phyloP scores from a whole-genome alignment of 331 rosid species.

The Rhamnella rubrinervis region DNA sequence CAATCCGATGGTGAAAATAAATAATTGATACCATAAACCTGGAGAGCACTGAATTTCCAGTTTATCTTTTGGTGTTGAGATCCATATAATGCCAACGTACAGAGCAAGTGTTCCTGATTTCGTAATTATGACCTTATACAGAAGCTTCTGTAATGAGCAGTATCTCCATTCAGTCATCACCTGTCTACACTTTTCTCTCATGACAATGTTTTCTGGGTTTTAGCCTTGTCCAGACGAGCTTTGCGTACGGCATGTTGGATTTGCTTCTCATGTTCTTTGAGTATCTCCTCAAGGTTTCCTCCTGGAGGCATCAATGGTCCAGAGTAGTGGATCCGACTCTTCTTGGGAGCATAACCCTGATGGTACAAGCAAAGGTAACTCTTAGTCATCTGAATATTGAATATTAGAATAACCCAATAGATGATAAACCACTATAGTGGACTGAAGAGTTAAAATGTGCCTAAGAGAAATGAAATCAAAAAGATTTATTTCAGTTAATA shows the following conservation, averaged over 20 bases:
- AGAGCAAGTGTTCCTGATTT: conserved; percentile 6
- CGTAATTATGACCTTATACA: background rate
- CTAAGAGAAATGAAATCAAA: conserved; percentile 5
- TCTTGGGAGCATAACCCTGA: conserved; percentile 50
- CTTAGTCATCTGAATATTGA: background rate
- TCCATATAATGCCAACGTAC: conserved; percentile 11
- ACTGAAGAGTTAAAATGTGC: background rate
- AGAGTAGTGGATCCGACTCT: conserved; percentile 57
- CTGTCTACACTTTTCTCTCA: conserved; percentile 23
- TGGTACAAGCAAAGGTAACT: conserved; percentile 15
- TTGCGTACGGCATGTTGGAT: conserved; percentile 75
- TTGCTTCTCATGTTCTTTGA: conserved; percentile 79
- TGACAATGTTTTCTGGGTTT: conserved; percentile 42
- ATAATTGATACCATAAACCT: conserved; percentile 13
- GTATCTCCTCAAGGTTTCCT: conserved; percentile 74
- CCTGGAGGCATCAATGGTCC: conserved; percentile 71
- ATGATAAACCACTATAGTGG: background rate
- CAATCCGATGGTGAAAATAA: conserved; percentile 25
- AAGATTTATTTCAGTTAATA: conserved; percentile 9
- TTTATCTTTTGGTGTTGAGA: conserved; percentile 10
- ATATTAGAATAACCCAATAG: background rate
- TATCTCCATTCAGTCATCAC: conserved; percentile 24
- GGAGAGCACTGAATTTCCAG: conserved; percentile 23
- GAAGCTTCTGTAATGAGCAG: conserved; percentile 11
- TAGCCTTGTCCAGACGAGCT: conserved; percentile 60